phyloP scores from a whole-genome alignment of 2,329 filamentous ascomycete genomes.

The Alternaria triticina region DNA sequence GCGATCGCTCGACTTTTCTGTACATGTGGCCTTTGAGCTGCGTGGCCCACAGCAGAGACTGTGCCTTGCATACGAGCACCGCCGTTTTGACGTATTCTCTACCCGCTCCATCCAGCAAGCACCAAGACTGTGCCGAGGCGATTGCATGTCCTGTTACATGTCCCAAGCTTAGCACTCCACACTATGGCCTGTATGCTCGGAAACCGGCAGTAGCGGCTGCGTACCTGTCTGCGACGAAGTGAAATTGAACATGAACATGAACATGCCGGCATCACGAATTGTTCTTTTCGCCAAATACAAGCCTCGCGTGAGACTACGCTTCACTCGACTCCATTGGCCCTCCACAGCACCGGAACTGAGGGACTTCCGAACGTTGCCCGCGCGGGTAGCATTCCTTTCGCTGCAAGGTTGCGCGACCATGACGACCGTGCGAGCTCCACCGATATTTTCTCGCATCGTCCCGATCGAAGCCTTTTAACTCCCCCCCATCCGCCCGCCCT shows the following conservation, averaged over 20 bases:
- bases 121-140: conserved; percentile 5
- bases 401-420: conserved; percentile 7
- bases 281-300: neutral
- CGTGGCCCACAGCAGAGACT: neutral
- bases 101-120: neutral
- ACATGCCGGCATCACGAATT: neutral
- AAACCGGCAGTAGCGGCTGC: neutral
- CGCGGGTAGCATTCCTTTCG: conserved; percentile 7
- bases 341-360: conserved; percentile 8
- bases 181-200: neutral
- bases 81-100: neutral
- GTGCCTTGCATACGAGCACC: conserved; percentile 2
- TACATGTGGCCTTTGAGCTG: neutral
- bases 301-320: neutral
- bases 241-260: neutral
- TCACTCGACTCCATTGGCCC: neutral
- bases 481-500: conserved; percentile 43
- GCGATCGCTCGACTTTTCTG: neutral
- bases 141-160: neutral
- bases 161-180: conserved; percentile 1
- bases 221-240: neutral
- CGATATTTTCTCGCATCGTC: conserved; percentile 36
- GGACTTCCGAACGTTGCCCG: conserved; percentile 11
- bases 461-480: conserved; percentile 32
- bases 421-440: conserved; percentile 23